Evolutionary conservation across 1,284 basidiomycete species (phyloP).

Genomic region (Inonotus hispidus): DNA sequence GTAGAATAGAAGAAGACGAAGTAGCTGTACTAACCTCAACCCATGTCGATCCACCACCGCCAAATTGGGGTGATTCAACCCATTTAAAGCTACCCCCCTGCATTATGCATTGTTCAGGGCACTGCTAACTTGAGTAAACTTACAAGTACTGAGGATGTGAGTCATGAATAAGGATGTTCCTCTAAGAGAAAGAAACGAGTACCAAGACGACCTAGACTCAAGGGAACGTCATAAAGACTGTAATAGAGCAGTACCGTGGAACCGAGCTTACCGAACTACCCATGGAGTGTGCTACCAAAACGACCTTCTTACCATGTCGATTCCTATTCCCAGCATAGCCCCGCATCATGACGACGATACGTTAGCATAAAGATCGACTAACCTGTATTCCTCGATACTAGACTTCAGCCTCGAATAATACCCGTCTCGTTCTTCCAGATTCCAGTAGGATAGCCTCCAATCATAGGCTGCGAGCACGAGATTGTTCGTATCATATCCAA

Average conservation of each 20-base stretch:
- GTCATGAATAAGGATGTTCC: neutral
- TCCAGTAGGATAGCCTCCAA: constrained; percentile 88
- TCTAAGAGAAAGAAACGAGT: constrained; percentile 8
- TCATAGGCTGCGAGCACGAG: constrained; percentile 86
- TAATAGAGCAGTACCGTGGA: neutral
- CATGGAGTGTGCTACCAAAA: constrained; percentile 88
- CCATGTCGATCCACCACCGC: constrained; percentile 86
- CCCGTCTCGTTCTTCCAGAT: constrained; percentile 87
- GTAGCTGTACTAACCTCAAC: constrained; percentile 61
- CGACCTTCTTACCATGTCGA: constrained; percentile 76
- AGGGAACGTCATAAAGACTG: constrained; percentile 1
- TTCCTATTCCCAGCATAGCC: constrained; percentile 35
- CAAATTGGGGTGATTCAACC: constrained; percentile 87
- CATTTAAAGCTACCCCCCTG: constrained; percentile 72
- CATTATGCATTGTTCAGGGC: neutral
- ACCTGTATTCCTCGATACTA: constrained; percentile 84
- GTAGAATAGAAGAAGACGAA: neutral
- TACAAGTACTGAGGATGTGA: constrained; percentile 1
- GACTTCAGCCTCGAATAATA: constrained; percentile 88
- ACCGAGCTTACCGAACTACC: constrained; percentile 60
- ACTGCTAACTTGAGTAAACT: neutral
- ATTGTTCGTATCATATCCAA: constrained; percentile 90
- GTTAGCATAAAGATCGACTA: constrained; percentile 23
- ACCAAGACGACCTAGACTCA: constrained; percentile 46
- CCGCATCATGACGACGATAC: neutral